phyloP scores from a whole-genome alignment of 192 early-diverging fungal genomes.

The Umbelopsis sp. region DNA sequence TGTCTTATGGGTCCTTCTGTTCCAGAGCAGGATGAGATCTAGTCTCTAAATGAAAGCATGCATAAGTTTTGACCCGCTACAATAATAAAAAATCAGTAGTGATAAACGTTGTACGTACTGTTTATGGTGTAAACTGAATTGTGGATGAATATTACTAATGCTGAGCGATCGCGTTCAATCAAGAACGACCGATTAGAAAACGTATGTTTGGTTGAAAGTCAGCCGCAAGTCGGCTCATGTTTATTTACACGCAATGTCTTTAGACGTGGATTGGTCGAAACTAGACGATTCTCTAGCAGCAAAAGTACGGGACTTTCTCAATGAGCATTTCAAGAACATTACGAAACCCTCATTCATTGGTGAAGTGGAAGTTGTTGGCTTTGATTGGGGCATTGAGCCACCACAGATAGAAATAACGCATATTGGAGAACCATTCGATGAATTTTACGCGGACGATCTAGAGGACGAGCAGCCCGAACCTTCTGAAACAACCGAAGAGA shows the following conservation, averaged over 20 bases:
- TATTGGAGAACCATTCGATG: slow-evolving; percentile 74
- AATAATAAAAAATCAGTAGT: no score
- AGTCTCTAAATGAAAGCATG: no score
- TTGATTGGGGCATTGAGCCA: slow-evolving; percentile 72
- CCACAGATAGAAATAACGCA: slow-evolving; percentile 72
- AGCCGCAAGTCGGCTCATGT: not conserved
- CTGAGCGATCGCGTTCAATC: not conserved
- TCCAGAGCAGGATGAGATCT: no score
- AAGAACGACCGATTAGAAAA: not conserved
- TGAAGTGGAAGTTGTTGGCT: slow-evolving; percentile 63
- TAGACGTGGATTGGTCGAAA: slow-evolving; percentile 72
- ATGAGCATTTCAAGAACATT: slow-evolving; percentile 61
- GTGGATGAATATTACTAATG: not conserved
- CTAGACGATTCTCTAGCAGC: slow-evolving; percentile 66
- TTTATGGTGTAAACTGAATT: no score
- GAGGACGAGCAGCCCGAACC: slow-evolving; percentile 37
- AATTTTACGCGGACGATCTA: slow-evolving; percentile 71
- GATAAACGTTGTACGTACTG: no score
- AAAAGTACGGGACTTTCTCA: slow-evolving; percentile 67
- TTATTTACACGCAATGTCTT: slow-evolving; percentile 55
- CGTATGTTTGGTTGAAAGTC: not conserved
- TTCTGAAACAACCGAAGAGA: slow-evolving; percentile 12
- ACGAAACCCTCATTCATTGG: slow-evolving; percentile 73
- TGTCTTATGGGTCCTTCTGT: no score
- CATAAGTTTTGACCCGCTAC: no score